These are phyloP conservation scores for Phytomonas sp. DNA, from an alignment of 208 protist genomes.

Conservation along the genomic window DNA sequence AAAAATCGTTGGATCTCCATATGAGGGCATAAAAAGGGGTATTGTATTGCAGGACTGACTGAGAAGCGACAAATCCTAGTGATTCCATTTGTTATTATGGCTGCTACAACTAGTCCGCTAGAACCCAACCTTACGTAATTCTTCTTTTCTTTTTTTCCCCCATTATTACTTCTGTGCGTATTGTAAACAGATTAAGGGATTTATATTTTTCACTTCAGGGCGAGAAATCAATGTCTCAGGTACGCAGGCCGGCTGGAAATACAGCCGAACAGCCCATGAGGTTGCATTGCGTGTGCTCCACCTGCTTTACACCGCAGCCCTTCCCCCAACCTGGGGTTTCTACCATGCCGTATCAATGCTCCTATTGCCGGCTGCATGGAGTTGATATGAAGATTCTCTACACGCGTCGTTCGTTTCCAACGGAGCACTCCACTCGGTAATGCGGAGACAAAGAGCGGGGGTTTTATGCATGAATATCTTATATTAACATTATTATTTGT, in stretches of 20 bases:
- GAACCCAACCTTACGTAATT: background rate
- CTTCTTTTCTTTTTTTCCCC: background rate
- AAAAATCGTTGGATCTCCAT: background rate
- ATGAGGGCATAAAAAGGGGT: background rate
- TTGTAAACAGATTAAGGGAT: background rate
- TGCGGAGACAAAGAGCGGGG: background rate
- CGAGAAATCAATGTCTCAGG: background rate
- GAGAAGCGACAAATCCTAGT: background rate
- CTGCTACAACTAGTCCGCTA: background rate
- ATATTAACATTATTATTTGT: background rate
- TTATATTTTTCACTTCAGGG: background rate
- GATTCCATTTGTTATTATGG: background rate
- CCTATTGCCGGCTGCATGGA: constrained; percentile 68
- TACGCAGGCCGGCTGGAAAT: background rate
- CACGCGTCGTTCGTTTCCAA: constrained; percentile 53
- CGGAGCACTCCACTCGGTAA: constrained; percentile 73
- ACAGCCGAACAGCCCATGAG: constrained; percentile 11
- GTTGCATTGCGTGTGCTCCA: constrained; percentile 67
- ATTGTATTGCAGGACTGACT: background rate
- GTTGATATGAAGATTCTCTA: constrained; percentile 76
- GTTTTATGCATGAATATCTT: background rate
- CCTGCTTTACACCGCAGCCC: constrained; percentile 46
- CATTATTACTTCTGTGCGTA: background rate
- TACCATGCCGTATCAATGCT: constrained; percentile 66
- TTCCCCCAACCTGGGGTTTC: constrained; percentile 46